Evolutionary conservation across 2,329 filamentous ascomycete species (phyloP).

Genomic region (Orbilia javanica): DNA sequence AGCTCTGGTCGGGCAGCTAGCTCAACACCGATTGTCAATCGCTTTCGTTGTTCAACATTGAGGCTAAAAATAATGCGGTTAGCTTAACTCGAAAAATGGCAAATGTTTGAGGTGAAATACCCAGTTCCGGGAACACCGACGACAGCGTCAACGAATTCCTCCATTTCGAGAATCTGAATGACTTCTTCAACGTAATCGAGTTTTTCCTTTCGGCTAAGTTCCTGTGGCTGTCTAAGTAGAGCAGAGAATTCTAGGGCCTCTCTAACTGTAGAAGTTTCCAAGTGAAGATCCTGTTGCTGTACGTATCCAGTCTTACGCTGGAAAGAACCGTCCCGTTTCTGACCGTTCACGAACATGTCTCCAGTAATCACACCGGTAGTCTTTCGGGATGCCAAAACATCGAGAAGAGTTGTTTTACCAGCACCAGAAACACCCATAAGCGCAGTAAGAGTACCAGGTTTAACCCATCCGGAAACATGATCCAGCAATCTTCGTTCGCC

Average conservation of each 20-base stretch:
- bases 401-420: slow-evolving; percentile 86
- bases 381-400: slow-evolving; percentile 77
- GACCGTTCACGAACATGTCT: slow-evolving; percentile 74
- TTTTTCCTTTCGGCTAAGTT: slow-evolving; percentile 73
- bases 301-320: slow-evolving; percentile 75
- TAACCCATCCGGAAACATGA: slow-evolving; percentile 78
- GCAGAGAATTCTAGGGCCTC: slow-evolving; percentile 77
- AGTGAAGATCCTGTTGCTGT: slow-evolving; percentile 76
- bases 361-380: slow-evolving; percentile 75
- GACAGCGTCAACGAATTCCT: slow-evolving; percentile 75
- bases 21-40: slow-evolving; percentile 74
- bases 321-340: slow-evolving; percentile 72
- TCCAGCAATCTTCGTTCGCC: slow-evolving; percentile 72
- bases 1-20: slow-evolving; percentile 75
- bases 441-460: slow-evolving; percentile 81
- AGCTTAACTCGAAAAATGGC: neutral
- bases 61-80: slow-evolving; percentile 63
- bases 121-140: slow-evolving; percentile 70
- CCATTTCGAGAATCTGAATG: slow-evolving; percentile 75
- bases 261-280: slow-evolving; percentile 73
- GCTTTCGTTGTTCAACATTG: slow-evolving; percentile 76
- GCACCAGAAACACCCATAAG: slow-evolving; percentile 88
- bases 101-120: slow-evolving; percentile 14
- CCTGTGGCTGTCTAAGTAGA: slow-evolving; percentile 73
- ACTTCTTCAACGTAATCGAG: slow-evolving; percentile 76